Conservation (phyloP, 805 yeast species). For the Torulaspora microellipsoides region DNA sequence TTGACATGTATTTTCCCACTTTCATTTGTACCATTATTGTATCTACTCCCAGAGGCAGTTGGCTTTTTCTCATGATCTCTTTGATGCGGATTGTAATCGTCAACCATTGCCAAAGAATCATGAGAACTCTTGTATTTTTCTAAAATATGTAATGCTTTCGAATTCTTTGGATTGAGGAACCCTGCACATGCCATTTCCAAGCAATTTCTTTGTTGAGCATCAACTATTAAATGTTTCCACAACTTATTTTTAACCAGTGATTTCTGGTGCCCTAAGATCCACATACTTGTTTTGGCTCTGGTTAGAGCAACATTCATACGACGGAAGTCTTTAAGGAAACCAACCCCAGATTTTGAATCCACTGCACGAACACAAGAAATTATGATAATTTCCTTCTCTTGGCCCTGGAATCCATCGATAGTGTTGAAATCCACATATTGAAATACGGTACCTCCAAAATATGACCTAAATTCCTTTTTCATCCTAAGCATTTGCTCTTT, state of each 20-base stretch:
- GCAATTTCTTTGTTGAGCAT: constrained; percentile 52
- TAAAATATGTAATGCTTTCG: constrained; percentile 14
- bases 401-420: constrained; percentile 97
- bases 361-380: constrained; percentile 95
- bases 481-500: constrained; percentile 74
- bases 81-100: constrained; percentile 11
- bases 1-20: constrained; percentile 1
- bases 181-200: constrained; percentile 30
- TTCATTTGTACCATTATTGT: constrained; percentile 1
- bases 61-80: constrained; percentile 7
- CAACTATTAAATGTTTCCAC: constrained; percentile 65
- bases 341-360: constrained; percentile 53
- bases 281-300: constrained; percentile 84
- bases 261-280: constrained; percentile 82
- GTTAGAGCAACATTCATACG: constrained; percentile 98
- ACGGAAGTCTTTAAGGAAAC: constrained; percentile 84
- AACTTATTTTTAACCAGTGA: constrained; percentile 61
- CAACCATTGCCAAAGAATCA: constrained; percentile 6
- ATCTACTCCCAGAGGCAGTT: constrained; percentile 4
- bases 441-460: constrained; percentile 59
- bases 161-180: constrained; percentile 21
- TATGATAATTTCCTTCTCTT: constrained; percentile 89
- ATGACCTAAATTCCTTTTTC: constrained; percentile 49
- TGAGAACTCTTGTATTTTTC: constrained; percentile 11
- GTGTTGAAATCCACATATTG: constrained; percentile 83